Evolutionary conservation across 2,329 filamentous ascomycete genomes (phyloP).

Genomic region (Claviceps arundinis): DNA sequence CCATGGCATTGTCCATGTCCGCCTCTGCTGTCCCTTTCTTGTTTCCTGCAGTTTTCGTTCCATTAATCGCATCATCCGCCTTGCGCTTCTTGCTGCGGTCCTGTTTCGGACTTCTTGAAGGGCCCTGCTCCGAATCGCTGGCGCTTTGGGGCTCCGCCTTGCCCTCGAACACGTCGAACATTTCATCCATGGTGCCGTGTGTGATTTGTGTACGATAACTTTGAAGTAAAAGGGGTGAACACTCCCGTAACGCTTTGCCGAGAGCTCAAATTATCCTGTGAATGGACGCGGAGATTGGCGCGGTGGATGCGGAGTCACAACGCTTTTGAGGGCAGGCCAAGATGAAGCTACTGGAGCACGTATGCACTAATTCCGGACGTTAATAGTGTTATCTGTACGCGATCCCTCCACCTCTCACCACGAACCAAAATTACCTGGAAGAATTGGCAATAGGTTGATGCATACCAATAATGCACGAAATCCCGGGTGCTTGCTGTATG

Average conservation of each 20-base stretch:
- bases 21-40: constrained; percentile 13
- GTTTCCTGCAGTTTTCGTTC: constrained; percentile 12
- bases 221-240: too few relatives aligned
- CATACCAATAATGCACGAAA: constrained; percentile 1
- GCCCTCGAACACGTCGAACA: constrained; percentile 74
- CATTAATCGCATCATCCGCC: constrained; percentile 66
- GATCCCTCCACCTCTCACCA: background rate
- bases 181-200: constrained; percentile 51
- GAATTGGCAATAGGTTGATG: constrained; percentile 4
- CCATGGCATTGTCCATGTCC: constrained; percentile 29
- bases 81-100: constrained; percentile 75
- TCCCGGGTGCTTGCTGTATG: background rate
- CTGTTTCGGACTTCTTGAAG: constrained; percentile 37
- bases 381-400: constrained; percentile 7
- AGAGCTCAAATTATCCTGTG: background rate
- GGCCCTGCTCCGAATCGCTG: constrained; percentile 29
- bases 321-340: background rate
- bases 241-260: background rate
- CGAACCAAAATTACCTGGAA: background rate
- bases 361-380: constrained; percentile 9
- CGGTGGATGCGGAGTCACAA: background rate
- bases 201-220: background rate
- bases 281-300: background rate
- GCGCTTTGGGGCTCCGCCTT: constrained; percentile 27
- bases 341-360: constrained; percentile 3